Conservation (phyloP, 1,139 yeast species). For the Diutina rugosa region DNA sequence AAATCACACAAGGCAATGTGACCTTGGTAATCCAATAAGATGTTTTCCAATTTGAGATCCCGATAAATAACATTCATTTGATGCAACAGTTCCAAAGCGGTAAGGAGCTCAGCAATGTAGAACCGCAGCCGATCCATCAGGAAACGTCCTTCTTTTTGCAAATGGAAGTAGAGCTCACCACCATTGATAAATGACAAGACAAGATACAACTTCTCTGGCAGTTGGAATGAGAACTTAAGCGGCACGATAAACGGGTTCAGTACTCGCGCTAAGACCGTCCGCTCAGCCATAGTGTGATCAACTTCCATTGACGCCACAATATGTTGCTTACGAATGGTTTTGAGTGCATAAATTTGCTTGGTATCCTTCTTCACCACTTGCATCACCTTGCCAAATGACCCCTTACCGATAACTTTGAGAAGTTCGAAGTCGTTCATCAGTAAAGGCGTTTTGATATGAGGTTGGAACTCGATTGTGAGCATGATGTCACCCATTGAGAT, state of each 20-base stretch:
- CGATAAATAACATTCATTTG: slow-evolving; percentile 86
- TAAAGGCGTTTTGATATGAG: slow-evolving; percentile 12
- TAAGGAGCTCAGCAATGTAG: slow-evolving; percentile 84
- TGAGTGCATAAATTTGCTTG: slow-evolving; percentile 83
- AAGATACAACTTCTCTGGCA: slow-evolving; percentile 84
- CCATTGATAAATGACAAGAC: slow-evolving; percentile 93
- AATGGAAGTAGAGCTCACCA: slow-evolving; percentile 91
- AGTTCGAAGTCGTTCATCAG: slow-evolving; percentile 85
- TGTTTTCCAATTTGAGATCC: slow-evolving; percentile 92
- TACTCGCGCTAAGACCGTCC: slow-evolving; percentile 87
- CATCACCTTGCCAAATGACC: slow-evolving; percentile 97
- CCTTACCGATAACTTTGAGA: slow-evolving; percentile 91
- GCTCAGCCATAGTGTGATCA: slow-evolving; percentile 89
- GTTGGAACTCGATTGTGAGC: slow-evolving; percentile 68
- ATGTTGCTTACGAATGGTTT: slow-evolving; percentile 67
- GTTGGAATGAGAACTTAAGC: slow-evolving; percentile 86
- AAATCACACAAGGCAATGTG: slow-evolving; percentile 96
- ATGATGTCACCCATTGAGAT: slow-evolving; percentile 34
- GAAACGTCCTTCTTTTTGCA: slow-evolving; percentile 84
- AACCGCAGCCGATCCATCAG: slow-evolving; percentile 82
- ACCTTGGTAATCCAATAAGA: slow-evolving; percentile 86
- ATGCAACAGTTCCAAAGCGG: slow-evolving; percentile 87
- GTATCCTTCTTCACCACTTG: slow-evolving; percentile 95
- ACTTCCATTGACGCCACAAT: slow-evolving; percentile 65
- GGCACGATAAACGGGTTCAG: slow-evolving; percentile 98